Conservation (phyloP, 345 rosid species). For the Clarkia xantiana region DNA sequence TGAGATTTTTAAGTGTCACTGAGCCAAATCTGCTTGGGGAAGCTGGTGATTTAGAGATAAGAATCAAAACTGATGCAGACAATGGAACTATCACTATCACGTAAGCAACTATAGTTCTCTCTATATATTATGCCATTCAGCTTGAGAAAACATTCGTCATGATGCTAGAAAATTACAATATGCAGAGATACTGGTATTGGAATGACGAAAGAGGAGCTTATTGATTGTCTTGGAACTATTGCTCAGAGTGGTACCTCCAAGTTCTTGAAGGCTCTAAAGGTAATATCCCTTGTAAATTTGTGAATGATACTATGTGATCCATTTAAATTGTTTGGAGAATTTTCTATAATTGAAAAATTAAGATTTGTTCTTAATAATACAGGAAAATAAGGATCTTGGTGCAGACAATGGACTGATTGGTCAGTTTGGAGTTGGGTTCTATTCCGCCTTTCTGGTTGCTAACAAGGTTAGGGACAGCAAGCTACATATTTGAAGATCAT, state of each 20-base stretch:
- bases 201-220: constrained; percentile 90
- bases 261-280: constrained; percentile 89
- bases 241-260: constrained; percentile 99
- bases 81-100: constrained; percentile 76
- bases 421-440: constrained; percentile 98
- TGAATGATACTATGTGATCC: background rate
- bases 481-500: no score
- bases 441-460: constrained; percentile 94
- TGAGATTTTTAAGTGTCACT: constrained; percentile 88
- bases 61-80: constrained; percentile 78
- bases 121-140: background rate
- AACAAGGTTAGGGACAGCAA: constrained; percentile 39
- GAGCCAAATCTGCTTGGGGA: constrained; percentile 87
- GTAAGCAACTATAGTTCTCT: constrained; percentile 16
- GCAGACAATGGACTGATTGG: constrained; percentile 84
- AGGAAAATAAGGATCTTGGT: constrained; percentile 92
- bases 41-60: constrained; percentile 78
- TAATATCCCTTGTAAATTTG: constrained; percentile 5
- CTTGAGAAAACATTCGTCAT: background rate
- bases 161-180: background rate
- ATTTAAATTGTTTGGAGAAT: background rate
- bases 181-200: constrained; percentile 95
- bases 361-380: constrained; percentile 2
- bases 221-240: constrained; percentile 99
- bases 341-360: background rate